Percentiles rank a stretch among this genome's conserved stretches.
Conservation (phyloP, 441 rosid species). For the Adansonia rubrostipa region DNA sequence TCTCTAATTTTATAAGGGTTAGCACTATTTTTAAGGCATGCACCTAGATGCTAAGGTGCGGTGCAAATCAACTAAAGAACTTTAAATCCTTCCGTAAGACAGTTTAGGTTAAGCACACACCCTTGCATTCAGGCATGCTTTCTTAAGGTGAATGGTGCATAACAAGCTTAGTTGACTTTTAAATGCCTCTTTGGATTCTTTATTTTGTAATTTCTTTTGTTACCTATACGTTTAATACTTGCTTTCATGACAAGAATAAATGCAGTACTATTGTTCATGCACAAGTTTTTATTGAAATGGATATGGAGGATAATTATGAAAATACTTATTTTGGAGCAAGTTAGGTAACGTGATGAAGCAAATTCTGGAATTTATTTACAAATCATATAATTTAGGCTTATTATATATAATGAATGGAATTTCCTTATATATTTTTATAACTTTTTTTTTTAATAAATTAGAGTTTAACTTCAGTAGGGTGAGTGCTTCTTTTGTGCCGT, state of each 20-base stretch:
- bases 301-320: neutral
- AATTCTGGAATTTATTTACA: neutral
- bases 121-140: neutral
- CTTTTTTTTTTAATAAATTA: neutral
- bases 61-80: neutral
- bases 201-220: neutral
- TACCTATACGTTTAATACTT: neutral
- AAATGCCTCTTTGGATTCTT: neutral
- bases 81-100: neutral
- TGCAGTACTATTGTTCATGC: neutral
- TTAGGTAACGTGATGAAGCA: neutral
- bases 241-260: neutral
- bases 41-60: neutral
- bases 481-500: conserved; percentile 8
- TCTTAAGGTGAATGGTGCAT: neutral
- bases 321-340: neutral
- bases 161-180: neutral
- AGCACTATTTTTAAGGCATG: neutral
- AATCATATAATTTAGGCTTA: neutral
- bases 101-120: neutral
- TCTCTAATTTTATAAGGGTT: neutral
- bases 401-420: neutral
- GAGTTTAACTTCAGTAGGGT: neutral
- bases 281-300: neutral
- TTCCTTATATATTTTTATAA: neutral